phyloP scores from a whole-genome alignment of 768 basidiomycete genomes.

The Xerocomellus intermedius region DNA sequence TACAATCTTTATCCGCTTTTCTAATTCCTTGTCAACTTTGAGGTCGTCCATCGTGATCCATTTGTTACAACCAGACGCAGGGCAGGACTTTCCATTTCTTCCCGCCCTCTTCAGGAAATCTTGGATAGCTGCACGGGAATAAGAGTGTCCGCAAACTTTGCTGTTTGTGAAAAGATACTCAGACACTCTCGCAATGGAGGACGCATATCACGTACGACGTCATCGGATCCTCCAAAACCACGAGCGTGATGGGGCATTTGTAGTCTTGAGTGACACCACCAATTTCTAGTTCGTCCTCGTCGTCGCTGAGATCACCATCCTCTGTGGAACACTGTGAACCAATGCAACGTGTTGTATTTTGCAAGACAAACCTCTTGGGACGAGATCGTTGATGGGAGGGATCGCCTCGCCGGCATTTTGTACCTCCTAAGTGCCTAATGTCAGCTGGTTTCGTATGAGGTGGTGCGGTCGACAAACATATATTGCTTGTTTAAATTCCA shows the following conservation, averaged over 20 bases:
- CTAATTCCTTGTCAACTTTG: constrained; percentile 54
- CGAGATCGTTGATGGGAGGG: constrained; percentile 74
- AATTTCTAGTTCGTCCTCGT: constrained; percentile 86
- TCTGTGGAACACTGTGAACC: constrained; percentile 43
- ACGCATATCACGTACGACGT: constrained; percentile 63
- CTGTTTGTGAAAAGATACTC: constrained; percentile 36
- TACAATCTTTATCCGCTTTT: constrained; percentile 58
- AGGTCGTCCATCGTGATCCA: constrained; percentile 51
- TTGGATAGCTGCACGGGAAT: constrained; percentile 67
- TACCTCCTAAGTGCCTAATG: constrained; percentile 49
- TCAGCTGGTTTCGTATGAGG: constrained; percentile 6
- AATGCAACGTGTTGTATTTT: too few species aligned
- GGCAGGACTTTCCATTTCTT: constrained; percentile 49
- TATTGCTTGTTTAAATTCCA: constrained; percentile 59
- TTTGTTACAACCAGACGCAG: constrained; percentile 71
- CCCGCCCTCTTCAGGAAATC: constrained; percentile 51
- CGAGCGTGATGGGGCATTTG: constrained; percentile 80
- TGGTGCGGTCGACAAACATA: constrained; percentile 48
- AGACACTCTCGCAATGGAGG: background rate
- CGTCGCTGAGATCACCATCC: constrained; percentile 76
- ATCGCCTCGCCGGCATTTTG: constrained; percentile 64
- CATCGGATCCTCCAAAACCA: constrained; percentile 64
- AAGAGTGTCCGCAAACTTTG: constrained; percentile 75
- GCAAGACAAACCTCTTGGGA: constrained; percentile 57
- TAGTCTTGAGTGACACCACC: constrained; percentile 83